A percentile compares a stretch with the other conserved stretches of the same genome.
Conservation (phyloP, 768 basidiomycete species). For the Collybiopsis confluens region DNA sequence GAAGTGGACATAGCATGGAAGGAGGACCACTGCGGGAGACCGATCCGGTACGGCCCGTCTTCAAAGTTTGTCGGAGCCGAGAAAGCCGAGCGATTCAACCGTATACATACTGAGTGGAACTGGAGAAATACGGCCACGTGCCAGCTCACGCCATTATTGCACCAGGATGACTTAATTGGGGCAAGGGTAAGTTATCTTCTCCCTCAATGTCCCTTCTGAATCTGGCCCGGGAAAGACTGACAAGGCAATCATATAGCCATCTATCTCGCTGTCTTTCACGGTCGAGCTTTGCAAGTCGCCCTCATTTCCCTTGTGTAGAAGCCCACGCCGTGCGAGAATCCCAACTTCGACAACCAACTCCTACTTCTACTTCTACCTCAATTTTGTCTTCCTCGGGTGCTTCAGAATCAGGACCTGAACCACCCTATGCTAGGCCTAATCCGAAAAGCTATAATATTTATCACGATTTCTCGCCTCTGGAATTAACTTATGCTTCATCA, state of each 20-base stretch:
- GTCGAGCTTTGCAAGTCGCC: conserved; percentile 11
- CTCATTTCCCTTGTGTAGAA: conserved; percentile 74
- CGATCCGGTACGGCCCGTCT: too few relatives aligned
- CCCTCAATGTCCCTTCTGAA: conserved; percentile 4
- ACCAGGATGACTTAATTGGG: not conserved
- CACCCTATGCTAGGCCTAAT: conserved; percentile 75
- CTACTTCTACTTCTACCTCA: conserved; percentile 23
- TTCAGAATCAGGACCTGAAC: conserved; percentile 67
- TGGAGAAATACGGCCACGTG: too few relatives aligned
- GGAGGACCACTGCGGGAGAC: too few relatives aligned
- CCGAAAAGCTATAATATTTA: conserved; percentile 72
- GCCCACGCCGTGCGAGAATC: conserved; percentile 73
- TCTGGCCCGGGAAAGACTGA: not conserved
- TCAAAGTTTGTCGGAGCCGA: too few relatives aligned
- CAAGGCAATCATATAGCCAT: not conserved
- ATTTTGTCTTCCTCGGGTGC: conserved; percentile 16
- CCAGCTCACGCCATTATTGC: not conserved
- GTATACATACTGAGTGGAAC: too few relatives aligned
- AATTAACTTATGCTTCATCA: conserved; percentile 51
- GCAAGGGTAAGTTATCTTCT: not conserved
- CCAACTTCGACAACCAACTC: conserved; percentile 31
- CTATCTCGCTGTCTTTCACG: conserved; percentile 1
- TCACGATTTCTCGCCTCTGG: conserved; percentile 57
- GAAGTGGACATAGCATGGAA: too few relatives aligned
- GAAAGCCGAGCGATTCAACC: too few relatives aligned